phyloP scores from a whole-genome alignment of 192 early-diverging fungal genomes.

The Coemansia sp. region DNA sequence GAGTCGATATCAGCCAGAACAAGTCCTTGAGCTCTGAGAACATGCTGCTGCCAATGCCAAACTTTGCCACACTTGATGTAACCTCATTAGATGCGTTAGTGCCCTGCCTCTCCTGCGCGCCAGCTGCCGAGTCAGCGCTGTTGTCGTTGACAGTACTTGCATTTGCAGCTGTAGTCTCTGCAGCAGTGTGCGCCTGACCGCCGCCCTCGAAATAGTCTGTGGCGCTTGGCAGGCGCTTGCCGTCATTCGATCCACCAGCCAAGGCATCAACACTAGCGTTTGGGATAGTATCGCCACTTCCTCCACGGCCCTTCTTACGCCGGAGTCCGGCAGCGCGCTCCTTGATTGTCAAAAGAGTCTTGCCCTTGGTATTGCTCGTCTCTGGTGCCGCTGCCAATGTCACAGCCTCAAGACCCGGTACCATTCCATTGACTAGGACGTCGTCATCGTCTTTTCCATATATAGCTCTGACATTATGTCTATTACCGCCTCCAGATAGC shows the following conservation, averaged over 20 bases:
- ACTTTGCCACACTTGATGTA: slow-evolving; percentile 47
- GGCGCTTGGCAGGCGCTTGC: slow-evolving; percentile 15
- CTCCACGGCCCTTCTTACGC: slow-evolving; percentile 39
- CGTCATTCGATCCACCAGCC: slow-evolving; percentile 19
- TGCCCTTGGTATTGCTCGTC: neutral
- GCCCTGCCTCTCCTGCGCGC: slow-evolving; percentile 17
- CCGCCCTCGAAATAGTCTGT: neutral
- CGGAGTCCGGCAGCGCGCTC: slow-evolving; percentile 44
- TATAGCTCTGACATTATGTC: neutral
- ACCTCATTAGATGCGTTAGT: slow-evolving; percentile 23
- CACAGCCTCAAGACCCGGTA: neutral
- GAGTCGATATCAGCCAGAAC: slow-evolving; percentile 80
- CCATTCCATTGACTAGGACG: neutral
- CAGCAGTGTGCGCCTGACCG: neutral
- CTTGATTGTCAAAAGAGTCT: slow-evolving; percentile 27
- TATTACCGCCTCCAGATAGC: neutral
- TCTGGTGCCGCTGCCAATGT: slow-evolving; percentile 7
- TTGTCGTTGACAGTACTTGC: slow-evolving; percentile 1
- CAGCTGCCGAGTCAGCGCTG: slow-evolving; percentile 2
- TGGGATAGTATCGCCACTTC: slow-evolving; percentile 13
- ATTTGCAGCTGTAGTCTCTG: slow-evolving; percentile 8
- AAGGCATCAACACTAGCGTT: neutral
- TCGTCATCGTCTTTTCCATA: neutral
- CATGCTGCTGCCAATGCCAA: slow-evolving; percentile 77
- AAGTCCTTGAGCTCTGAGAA: slow-evolving; percentile 84